phyloP scores from a whole-genome alignment of 1,139 yeast genomes.

The Lodderomyces jiufengensis region DNA sequence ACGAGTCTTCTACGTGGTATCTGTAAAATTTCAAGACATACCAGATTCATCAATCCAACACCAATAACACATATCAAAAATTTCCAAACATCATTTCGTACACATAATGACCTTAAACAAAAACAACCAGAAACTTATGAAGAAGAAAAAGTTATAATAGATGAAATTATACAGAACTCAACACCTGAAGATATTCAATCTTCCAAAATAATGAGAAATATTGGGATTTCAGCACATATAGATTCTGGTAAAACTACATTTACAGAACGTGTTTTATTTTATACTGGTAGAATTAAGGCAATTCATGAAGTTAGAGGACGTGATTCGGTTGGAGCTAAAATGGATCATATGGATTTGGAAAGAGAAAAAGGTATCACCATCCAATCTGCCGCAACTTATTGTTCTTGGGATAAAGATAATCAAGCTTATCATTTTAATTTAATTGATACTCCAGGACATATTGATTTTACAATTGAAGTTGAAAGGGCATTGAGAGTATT shows the following conservation, averaged over 20 bases:
- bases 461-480: conserved; percentile 97
- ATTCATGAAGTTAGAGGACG: conserved; percentile 98
- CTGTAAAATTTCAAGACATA: conserved; percentile 3
- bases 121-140: conserved; percentile 46
- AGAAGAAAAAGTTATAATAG: conserved; percentile 67
- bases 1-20: conserved; percentile 16
- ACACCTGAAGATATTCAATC: conserved; percentile 57
- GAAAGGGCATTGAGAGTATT: conserved; percentile 95
- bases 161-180: conserved; percentile 50
- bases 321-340: conserved; percentile 97
- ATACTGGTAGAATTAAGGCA: conserved; percentile 96
- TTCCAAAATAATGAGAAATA: conserved; percentile 71
- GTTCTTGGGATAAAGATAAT: conserved; percentile 84
- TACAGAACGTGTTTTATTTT: conserved; percentile 94
- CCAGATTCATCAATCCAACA: too few relatives aligned
- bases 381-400: conserved; percentile 97
- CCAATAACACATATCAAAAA: too few relatives aligned
- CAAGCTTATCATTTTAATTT: conserved; percentile 80
- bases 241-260: conserved; percentile 81
- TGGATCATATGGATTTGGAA: conserved; percentile 92
- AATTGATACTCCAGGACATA: conserved; percentile 98
- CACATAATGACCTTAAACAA: conserved; percentile 3
- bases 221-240: conserved; percentile 96
- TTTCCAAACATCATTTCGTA: conserved; percentile 10
- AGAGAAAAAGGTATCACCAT: conserved; percentile 95